Percentiles rank a stretch among this genome's conserved stretches.
Evolutionary conservation across 1,139 yeast species (phyloP).

Genomic region (Candida sanyaensis): DNA sequence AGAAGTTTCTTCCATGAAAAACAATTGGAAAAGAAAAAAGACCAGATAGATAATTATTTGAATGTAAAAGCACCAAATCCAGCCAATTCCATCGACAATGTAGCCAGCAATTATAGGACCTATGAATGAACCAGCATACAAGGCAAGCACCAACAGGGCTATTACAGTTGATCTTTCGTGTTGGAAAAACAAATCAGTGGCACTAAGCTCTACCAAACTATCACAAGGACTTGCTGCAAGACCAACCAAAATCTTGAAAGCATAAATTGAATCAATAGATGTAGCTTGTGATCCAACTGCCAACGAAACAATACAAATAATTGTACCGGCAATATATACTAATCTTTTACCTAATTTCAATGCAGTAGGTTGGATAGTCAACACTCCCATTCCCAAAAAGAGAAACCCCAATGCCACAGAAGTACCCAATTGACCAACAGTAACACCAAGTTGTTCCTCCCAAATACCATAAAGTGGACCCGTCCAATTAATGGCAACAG

Average conservation of each 20-base stretch:
- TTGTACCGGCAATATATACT: constrained; percentile 35
- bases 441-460: constrained; percentile 21
- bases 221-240: constrained; percentile 52
- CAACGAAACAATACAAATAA: constrained; percentile 31
- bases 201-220: constrained; percentile 47
- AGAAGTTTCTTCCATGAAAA: constrained; percentile 48
- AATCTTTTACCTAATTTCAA: constrained; percentile 40
- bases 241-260: constrained; percentile 35
- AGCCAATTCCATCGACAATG: constrained; percentile 35
- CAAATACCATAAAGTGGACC: constrained; percentile 43
- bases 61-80: constrained; percentile 49
- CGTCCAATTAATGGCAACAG: constrained; percentile 41
- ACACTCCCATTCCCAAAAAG: constrained; percentile 40
- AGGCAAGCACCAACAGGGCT: constrained; percentile 38
- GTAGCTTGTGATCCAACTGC: constrained; percentile 37
- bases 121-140: constrained; percentile 43
- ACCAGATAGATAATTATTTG: constrained; percentile 50
- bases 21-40: constrained; percentile 40
- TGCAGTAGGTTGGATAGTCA: constrained; percentile 43
- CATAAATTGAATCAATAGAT: constrained; percentile 26
- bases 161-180: constrained; percentile 47
- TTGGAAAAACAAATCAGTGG: constrained; percentile 48
- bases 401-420: constrained; percentile 34
- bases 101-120: constrained; percentile 51
- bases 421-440: constrained; percentile 26